Evolutionary conservation across 495 filamentous ascomycete genomes (phyloP).

Genomic region (Neurospora sp.): DNA sequence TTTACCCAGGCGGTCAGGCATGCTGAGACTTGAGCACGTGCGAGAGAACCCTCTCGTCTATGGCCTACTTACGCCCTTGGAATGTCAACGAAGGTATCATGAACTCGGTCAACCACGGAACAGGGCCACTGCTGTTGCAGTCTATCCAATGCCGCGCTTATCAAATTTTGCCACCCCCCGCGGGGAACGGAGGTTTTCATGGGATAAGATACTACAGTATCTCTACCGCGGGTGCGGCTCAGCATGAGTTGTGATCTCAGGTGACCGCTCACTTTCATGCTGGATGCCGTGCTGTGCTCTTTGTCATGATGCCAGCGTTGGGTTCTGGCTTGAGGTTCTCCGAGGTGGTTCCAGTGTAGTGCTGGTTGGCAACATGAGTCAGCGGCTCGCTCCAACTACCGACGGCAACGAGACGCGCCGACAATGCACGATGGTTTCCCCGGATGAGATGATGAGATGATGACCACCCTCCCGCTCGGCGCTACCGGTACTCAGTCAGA

Average conservation of each 20-base stretch:
- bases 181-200: background rate
- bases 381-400: background rate
- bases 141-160: background rate
- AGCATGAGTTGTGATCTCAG: background rate
- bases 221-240: background rate
- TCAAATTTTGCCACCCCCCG: background rate
- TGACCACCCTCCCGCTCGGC: background rate
- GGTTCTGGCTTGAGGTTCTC: background rate
- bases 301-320: background rate
- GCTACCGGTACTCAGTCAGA: background rate
- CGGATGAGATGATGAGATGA: background rate
- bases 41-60: background rate
- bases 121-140: background rate
- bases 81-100: background rate
- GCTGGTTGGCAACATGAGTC: background rate
- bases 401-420: background rate
- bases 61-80: background rate
- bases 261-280: background rate
- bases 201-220: background rate
- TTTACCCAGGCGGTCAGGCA: background rate
- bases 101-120: background rate
- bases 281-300: background rate
- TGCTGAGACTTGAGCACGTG: background rate
- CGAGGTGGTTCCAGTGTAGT: background rate
- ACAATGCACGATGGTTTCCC: background rate